These are phyloP conservation scores for Mycogone perniciosa DNA, from an alignment of 2,329 filamentous ascomycete genomes.

Conservation along the genomic window DNA sequence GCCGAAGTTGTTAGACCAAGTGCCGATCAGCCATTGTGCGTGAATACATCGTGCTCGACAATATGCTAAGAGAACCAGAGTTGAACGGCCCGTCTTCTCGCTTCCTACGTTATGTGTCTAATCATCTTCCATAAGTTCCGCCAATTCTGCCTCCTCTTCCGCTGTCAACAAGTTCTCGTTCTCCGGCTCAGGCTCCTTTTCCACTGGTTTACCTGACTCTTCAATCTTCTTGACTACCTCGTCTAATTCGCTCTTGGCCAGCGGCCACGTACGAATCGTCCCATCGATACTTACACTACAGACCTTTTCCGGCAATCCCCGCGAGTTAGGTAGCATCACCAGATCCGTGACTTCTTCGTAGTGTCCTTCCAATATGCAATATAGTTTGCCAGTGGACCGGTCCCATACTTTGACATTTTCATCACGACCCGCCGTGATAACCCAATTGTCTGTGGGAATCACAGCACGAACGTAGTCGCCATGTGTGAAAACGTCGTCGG, in stretches of 20 bases:
- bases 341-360: constrained; percentile 89
- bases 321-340: constrained; percentile 47
- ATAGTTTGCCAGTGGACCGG: constrained; percentile 60
- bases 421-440: constrained; percentile 82
- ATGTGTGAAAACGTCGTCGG: constrained; percentile 68
- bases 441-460: constrained; percentile 66
- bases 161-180: constrained; percentile 59
- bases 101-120: background rate
- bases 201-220: constrained; percentile 46
- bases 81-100: background rate
- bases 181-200: constrained; percentile 38
- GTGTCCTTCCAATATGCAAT: constrained; percentile 73
- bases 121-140: constrained; percentile 74
- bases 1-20: too few species aligned
- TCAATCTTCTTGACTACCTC: constrained; percentile 39
- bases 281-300: constrained; percentile 86
- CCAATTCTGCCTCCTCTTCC: constrained; percentile 89
- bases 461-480: constrained; percentile 88
- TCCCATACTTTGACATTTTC: constrained; percentile 93
- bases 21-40: too few species aligned
- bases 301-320: constrained; percentile 40
- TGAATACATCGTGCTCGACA: background rate
- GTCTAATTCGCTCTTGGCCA: constrained; percentile 55
- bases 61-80: background rate
- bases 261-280: constrained; percentile 77